Percentiles rank a stretch among this genome's conserved stretches.
Evolutionary conservation across 164 flowering plant species (phyloP).

Genomic region (Dillenia suffruticosa): DNA sequence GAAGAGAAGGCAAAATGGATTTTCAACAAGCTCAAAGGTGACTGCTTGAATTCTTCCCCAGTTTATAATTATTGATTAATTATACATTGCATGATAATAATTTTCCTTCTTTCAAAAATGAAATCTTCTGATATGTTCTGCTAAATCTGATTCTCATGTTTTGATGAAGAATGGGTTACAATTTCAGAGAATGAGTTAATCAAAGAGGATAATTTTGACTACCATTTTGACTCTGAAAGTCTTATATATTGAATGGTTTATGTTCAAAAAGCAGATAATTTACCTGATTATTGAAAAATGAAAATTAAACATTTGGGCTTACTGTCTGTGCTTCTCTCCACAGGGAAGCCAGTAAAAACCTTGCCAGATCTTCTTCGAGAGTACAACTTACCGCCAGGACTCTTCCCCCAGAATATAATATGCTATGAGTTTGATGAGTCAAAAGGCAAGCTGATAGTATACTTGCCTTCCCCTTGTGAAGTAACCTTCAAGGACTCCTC

Average conservation of each 20-base stretch:
- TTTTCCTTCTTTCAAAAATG: too few species aligned
- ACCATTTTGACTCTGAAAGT: too few species aligned
- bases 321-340: background rate
- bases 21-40: constrained; percentile 96
- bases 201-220: too few species aligned
- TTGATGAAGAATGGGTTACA: too few species aligned
- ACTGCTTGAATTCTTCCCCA: too few species aligned
- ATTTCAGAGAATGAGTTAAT: too few species aligned
- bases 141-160: background rate
- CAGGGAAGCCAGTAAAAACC: constrained; percentile 71
- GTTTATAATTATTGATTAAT: too few species aligned
- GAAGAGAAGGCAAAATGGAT: constrained; percentile 98
- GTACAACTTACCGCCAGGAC: constrained; percentile 68
- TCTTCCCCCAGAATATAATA: constrained; percentile 79
- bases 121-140: background rate
- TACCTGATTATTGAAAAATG: too few species aligned
- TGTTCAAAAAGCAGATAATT: too few species aligned
- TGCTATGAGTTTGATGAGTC: constrained; percentile 82
- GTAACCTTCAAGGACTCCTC: constrained; percentile 84
- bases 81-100: too few species aligned
- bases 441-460: constrained; percentile 68
- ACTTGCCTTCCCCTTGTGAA: constrained; percentile 71
- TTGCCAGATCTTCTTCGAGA: constrained; percentile 61
- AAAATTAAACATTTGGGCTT: too few species aligned
- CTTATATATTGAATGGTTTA: too few species aligned